phyloP scores from a whole-genome alignment of 2,329 filamentous ascomycete species.

The Verticillium klebahnii region DNA sequence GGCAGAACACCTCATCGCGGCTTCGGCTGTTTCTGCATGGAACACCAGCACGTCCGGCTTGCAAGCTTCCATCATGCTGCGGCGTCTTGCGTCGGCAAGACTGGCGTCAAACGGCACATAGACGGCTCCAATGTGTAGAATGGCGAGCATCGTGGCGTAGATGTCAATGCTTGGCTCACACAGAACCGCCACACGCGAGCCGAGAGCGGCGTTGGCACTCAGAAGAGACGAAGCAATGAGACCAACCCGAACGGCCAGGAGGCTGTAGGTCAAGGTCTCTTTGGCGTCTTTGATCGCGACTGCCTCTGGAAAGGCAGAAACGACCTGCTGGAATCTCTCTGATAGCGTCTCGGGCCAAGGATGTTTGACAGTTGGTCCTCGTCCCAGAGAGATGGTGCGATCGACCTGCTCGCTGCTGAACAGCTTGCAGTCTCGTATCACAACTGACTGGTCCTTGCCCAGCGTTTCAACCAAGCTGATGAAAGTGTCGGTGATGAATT shows the following conservation, averaged over 20 bases:
- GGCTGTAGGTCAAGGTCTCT: not conserved
- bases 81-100: conserved; percentile 22
- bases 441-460: not conserved
- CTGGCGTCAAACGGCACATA: conserved; percentile 36
- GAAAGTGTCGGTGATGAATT: not conserved
- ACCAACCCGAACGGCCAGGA: not conserved
- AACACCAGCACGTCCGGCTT: not conserved
- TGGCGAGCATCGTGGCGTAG: conserved; percentile 33
- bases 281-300: not conserved
- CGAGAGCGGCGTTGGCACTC: not conserved
- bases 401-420: not conserved
- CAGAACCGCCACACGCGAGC: conserved; percentile 31
- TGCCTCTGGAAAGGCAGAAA: not conserved
- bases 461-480: not conserved
- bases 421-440: not conserved
- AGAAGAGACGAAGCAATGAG: not conserved
- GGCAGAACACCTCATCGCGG: not conserved
- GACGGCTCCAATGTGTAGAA: conserved; percentile 29
- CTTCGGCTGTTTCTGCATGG: not conserved
- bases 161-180: conserved; percentile 28
- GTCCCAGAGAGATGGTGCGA: not conserved
- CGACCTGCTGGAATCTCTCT: not conserved
- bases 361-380: not conserved
- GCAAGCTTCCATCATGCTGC: conserved; percentile 16
- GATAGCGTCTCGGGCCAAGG: not conserved